A percentile compares a stretch with the other conserved stretches of the same genome.
Conservation (phyloP, 371 early-diverging fungal genomes). For the Cokeromyces recurvatus region DNA sequence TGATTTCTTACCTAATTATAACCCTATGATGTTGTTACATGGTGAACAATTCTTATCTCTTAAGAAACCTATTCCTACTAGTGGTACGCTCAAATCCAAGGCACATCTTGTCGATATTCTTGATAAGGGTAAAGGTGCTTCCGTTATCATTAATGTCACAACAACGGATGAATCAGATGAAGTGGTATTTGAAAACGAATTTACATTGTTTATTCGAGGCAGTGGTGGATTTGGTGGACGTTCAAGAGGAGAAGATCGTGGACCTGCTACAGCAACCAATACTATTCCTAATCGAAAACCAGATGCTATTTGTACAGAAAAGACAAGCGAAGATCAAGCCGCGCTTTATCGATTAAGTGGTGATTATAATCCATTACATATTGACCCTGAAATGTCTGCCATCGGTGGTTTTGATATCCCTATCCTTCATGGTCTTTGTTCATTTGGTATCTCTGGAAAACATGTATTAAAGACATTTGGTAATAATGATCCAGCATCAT, state of each 20-base stretch:
- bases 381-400: constrained; percentile 92
- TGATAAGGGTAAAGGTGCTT: constrained; percentile 95
- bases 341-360: constrained; percentile 92
- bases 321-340: constrained; percentile 88
- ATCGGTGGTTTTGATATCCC: constrained; percentile 95
- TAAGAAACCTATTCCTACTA: constrained; percentile 78
- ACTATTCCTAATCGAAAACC: constrained; percentile 78
- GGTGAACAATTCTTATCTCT: constrained; percentile 95
- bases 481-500: constrained; percentile 60
- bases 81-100: constrained; percentile 72
- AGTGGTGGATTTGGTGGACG: constrained; percentile 87
- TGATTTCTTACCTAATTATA: constrained; percentile 82
- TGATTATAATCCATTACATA: constrained; percentile 90
- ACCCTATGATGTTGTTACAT: constrained; percentile 97
- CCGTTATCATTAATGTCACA: constrained; percentile 77
- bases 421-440: constrained; percentile 94
- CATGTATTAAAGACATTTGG: constrained; percentile 79
- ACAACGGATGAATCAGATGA: constrained; percentile 76
- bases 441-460: constrained; percentile 88
- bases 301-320: constrained; percentile 76
- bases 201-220: constrained; percentile 91
- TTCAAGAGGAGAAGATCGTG: constrained; percentile 69
- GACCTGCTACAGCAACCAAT: constrained; percentile 73
- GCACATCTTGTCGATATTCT: constrained; percentile 85
- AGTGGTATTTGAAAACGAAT: constrained; percentile 81